phyloP scores from a whole-genome alignment of 371 early-diverging fungal genomes.

The Mucor mucedo region DNA sequence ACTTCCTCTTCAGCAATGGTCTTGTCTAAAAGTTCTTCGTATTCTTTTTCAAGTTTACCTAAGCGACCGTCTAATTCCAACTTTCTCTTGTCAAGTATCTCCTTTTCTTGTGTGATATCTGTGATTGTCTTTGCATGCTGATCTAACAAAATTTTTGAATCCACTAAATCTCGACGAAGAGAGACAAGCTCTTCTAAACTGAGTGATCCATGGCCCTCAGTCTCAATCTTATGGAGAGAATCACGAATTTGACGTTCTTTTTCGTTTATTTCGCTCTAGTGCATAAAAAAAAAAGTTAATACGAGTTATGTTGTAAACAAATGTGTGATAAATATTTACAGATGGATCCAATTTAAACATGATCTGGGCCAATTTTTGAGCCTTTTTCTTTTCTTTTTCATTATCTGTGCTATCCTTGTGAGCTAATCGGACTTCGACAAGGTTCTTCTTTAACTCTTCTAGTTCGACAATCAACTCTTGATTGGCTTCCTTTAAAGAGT shows the following conservation, averaged over 20 bases:
- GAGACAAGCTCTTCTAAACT: constrained; percentile 74
- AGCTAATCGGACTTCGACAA: constrained; percentile 50
- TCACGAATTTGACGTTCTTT: constrained; percentile 84
- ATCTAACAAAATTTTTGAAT: constrained; percentile 68
- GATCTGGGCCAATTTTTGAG: constrained; percentile 85
- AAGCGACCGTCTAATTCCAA: constrained; percentile 80
- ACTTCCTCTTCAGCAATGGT: constrained; percentile 92
- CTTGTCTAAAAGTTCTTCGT: constrained; percentile 92
- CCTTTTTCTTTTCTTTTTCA: constrained; percentile 80
- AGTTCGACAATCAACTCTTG: constrained; percentile 71
- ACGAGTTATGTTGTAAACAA: neutral
- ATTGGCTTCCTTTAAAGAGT: constrained; percentile 86
- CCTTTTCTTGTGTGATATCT: constrained; percentile 70
- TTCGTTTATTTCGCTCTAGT: constrained; percentile 67
- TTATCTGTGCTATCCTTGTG: constrained; percentile 61
- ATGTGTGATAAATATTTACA: constrained; percentile 43
- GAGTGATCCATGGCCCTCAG: constrained; percentile 46
- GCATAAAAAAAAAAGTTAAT: neutral
- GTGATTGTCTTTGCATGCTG: constrained; percentile 73
- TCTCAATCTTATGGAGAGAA: constrained; percentile 69
- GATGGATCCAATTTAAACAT: constrained; percentile 85
- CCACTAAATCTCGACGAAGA: constrained; percentile 81
- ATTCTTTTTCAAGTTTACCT: constrained; percentile 81
- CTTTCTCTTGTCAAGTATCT: constrained; percentile 63
- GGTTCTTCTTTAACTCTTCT: constrained; percentile 72